Conservation (phyloP, 768 basidiomycete species). For the Suillus sp. region DNA sequence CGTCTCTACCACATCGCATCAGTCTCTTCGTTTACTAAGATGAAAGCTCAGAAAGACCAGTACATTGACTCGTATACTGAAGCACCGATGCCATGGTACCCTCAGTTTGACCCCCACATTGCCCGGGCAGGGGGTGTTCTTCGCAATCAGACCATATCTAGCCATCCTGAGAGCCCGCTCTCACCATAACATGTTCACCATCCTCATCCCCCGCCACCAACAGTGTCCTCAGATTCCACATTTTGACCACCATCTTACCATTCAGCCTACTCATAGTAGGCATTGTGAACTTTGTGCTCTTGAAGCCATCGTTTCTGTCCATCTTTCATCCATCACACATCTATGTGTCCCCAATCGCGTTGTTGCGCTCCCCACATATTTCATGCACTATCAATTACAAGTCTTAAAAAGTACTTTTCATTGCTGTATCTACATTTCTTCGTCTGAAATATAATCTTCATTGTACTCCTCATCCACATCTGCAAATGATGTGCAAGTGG, state of each 20-base stretch:
- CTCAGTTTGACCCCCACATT: constrained; percentile 44
- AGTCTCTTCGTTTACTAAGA: constrained; percentile 51
- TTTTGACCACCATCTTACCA: no score
- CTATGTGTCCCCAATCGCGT: constrained; percentile 84
- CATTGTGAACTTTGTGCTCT: constrained; percentile 80
- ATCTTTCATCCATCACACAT: constrained; percentile 88
- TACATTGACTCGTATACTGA: constrained; percentile 31
- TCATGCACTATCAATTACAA: no score
- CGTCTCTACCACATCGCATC: constrained; percentile 37
- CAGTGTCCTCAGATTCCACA: no score
- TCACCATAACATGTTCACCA: no score
- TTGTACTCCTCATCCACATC: no score
- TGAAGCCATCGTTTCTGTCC: constrained; percentile 87
- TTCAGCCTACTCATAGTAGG: constrained; percentile 46
- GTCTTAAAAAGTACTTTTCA: no score
- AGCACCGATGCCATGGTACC: constrained; percentile 19
- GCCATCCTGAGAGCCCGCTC: no score
- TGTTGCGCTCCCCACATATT: no score
- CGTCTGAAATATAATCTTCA: no score
- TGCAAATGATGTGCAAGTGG: no score
- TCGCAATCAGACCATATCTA: constrained; percentile 40
- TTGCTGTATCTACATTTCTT: no score
- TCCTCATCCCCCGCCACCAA: no score
- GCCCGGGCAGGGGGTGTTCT: constrained; percentile 42
- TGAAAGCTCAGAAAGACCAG: constrained; percentile 44